phyloP scores from a whole-genome alignment of 306 rosid species.

The Quercus cerris region DNA sequence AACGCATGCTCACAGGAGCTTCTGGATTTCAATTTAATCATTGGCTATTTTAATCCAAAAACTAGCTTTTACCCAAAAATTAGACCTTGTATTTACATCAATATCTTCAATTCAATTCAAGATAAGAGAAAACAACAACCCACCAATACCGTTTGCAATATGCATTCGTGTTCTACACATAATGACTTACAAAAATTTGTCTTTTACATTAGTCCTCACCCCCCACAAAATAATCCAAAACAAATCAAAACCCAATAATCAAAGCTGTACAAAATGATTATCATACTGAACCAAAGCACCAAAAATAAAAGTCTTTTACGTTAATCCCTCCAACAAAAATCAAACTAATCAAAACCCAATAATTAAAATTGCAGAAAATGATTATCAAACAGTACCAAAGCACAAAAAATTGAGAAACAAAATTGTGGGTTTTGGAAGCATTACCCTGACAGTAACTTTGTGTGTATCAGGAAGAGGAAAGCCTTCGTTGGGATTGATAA shows the following conservation, averaged over 20 bases:
- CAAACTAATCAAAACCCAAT: neutral
- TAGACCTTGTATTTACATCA: neutral
- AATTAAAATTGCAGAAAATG: neutral
- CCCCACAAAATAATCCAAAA: too few species aligned
- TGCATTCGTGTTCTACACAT: neutral
- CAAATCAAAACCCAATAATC: too few species aligned
- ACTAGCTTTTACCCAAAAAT: neutral
- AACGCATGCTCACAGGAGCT: too few species aligned
- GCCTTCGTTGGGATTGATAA: constrained; percentile 50
- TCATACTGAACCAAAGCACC: neutral
- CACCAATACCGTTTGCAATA: neutral
- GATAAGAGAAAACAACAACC: neutral
- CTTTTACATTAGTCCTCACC: neutral
- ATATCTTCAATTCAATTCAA: neutral
- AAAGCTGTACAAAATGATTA: too few species aligned
- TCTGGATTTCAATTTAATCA: too few species aligned
- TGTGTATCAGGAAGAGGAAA: constrained; percentile 57
- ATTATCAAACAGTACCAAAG: neutral
- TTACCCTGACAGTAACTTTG: constrained; percentile 65
- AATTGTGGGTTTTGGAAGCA: neutral
- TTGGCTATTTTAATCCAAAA: too few species aligned
- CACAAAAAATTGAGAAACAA: neutral
- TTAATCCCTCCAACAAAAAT: neutral
- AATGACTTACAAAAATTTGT: neutral
- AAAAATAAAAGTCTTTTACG: neutral